phyloP scores from a whole-genome alignment of 129 eudicot genomes.

The Helianthus tuberosus region DNA sequence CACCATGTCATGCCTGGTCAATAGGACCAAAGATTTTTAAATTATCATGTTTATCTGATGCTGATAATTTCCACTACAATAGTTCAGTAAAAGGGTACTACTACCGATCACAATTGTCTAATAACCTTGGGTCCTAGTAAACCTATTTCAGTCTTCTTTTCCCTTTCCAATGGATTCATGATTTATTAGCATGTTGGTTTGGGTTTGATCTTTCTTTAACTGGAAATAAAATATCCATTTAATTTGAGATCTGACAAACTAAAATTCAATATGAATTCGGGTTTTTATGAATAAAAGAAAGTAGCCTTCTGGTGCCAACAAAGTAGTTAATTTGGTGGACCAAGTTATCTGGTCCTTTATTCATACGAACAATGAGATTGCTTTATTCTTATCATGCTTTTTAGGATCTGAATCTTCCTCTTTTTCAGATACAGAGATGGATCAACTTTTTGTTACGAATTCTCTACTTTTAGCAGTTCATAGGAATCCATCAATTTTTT shows the following conservation, averaged over 20 bases:
- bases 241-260: neutral
- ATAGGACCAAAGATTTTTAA: no score
- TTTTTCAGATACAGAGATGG: neutral
- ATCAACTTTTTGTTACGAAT: no score
- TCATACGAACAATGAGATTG: no score
- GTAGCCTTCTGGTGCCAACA: slow-evolving; percentile 11
- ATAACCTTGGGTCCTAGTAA: slow-evolving; percentile 13
- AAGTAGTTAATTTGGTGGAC: neutral
- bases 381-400: neutral
- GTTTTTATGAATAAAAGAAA: no score
- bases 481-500: no score
- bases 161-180: neutral
- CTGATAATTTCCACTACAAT: no score
- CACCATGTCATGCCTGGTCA: no score
- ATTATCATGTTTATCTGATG: no score
- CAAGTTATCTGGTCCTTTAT: no score
- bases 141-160: neutral
- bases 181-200: neutral
- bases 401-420: neutral
- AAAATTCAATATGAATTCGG: neutral
- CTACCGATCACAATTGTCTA: no score
- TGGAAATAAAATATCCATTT: neutral
- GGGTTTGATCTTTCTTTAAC: neutral
- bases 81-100: no score
- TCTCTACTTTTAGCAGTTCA: neutral